Percentiles rank a stretch among this genome's conserved stretches.
Evolutionary conservation across 2,329 filamentous ascomycete genomes (phyloP).

Genomic region (Apiospora koreana): DNA sequence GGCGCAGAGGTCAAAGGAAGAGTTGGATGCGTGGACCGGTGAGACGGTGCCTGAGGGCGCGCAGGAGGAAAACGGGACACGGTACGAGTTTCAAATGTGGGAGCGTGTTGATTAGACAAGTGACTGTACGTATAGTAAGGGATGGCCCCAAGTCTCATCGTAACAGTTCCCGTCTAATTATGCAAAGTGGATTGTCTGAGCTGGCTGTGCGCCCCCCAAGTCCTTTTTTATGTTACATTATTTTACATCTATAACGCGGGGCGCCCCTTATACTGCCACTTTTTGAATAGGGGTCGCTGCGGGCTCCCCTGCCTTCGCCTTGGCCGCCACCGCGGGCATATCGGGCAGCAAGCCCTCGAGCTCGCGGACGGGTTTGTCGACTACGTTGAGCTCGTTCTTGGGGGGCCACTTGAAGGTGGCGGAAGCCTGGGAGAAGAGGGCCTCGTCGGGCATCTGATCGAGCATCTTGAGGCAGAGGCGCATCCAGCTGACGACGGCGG

Average conservation of each 20-base stretch:
- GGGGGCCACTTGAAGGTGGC: conserved; percentile 46
- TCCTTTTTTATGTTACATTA: neutral
- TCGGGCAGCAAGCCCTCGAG: conserved; percentile 36
- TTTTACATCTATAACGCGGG: neutral
- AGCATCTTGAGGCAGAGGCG: conserved; percentile 48
- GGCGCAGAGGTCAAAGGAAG: conserved; percentile 51
- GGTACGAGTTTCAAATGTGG: conserved; percentile 76
- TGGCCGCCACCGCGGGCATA: neutral
- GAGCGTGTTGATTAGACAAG: conserved; percentile 47
- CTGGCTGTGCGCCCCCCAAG: neutral
- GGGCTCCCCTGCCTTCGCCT: neutral
- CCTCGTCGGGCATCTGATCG: conserved; percentile 51
- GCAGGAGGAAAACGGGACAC: conserved; percentile 63
- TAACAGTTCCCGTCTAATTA: neutral
- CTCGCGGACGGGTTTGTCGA: conserved; percentile 43
- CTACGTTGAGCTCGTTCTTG: conserved; percentile 36
- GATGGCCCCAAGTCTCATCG: neutral
- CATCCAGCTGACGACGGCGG: conserved; percentile 60
- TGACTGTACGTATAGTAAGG: neutral
- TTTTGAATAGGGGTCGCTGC: neutral
- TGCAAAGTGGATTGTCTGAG: conserved; percentile 4
- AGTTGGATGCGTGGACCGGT: conserved; percentile 65
- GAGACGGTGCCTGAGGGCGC: conserved; percentile 59
- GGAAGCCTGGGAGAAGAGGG: conserved; percentile 30
- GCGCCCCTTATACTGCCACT: conserved; percentile 17